Evolutionary conservation across 2,329 filamentous ascomycete species (phyloP), one percentile per base, ranked within the genome.

Genomic region (Beauveria asiatica): DNA sequence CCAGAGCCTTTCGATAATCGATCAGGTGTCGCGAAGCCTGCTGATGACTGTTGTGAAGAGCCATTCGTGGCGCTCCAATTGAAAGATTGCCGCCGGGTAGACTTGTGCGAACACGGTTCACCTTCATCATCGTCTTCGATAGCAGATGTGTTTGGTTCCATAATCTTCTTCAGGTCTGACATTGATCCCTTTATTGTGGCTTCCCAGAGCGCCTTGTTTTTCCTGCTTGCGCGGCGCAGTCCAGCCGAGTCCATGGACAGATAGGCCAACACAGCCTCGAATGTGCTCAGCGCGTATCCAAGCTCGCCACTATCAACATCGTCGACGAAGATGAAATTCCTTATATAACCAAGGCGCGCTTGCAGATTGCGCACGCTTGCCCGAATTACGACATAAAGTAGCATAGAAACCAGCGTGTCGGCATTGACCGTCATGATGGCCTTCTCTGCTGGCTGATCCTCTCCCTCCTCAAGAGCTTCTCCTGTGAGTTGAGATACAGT

Each of bases 231-330:
- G 70, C 86, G 89, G 62, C 92, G 84, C 61, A 99, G 76, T 5
- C 87, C 89, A 16, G 84, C 85, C 0, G 93, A 96, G 69, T 96
- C 92, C 62, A 86, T 83, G 9, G 87, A 83, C 3, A 99, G 82
- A 70, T 99, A 97, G 1, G 90, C 86, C 39, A 99, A 74, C 0
- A 99, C 94, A 7, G 92, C 94, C 72, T 99, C 94, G 62, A 97
- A 90, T 0, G 94, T 99, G 73, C 93, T 97, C 55, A 99, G 74
- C 0, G 93, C 92, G 73, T 99, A 99, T 9, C 94, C 94, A 79
- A 95, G 88, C 74, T 99, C 94, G 53, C 94, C 94, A 63, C 86
- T 95, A 65, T 99, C 94, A 9, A 99, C 92, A 74, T 99, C 94
- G 67, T 97, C 94, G 55, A 96, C 92, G 73, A 96, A 99, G 65